A percentile compares a stretch with the other conserved stretches of the same genome.
Evolutionary conservation across 2,329 filamentous ascomycete genomes (phyloP).

Genomic region (Chrysosphaeria jannelii): DNA sequence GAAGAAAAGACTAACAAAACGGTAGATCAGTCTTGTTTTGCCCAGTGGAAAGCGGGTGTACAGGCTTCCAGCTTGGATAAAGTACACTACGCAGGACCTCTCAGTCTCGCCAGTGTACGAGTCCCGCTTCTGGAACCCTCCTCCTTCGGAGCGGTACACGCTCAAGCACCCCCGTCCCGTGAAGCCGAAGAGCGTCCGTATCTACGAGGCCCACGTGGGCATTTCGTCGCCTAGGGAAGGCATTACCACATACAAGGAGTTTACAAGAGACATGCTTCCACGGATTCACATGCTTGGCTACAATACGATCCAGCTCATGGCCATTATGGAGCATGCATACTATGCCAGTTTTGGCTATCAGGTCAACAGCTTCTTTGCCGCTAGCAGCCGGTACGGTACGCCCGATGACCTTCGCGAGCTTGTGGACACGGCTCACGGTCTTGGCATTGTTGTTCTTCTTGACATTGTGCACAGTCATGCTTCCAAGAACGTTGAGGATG

Average conservation of each 20-base stretch:
- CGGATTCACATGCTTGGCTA: slow-evolving; percentile 76
- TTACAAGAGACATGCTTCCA: slow-evolving; percentile 72
- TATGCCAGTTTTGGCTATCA: slow-evolving; percentile 98
- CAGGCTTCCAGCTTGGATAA: slow-evolving; percentile 87
- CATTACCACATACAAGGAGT: slow-evolving; percentile 91
- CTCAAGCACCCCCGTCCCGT: slow-evolving; percentile 62
- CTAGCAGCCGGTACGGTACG: slow-evolving; percentile 76
- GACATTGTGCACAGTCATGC: slow-evolving; percentile 96
- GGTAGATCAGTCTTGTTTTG: slow-evolving; percentile 52
- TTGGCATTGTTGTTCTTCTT: slow-evolving; percentile 73
- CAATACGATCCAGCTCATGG: slow-evolving; percentile 96
- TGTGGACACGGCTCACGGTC: slow-evolving; percentile 71
- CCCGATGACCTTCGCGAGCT: slow-evolving; percentile 92
- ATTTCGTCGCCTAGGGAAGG: slow-evolving; percentile 77
- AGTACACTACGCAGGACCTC: slow-evolving; percentile 81
- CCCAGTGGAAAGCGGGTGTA: slow-evolving; percentile 59
- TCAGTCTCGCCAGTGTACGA: slow-evolving; percentile 77
- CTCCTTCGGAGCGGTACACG: slow-evolving; percentile 39
- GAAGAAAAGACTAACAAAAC: background rate
- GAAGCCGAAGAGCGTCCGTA: slow-evolving; percentile 61
- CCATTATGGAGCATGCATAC: slow-evolving; percentile 97
- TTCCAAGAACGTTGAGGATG: slow-evolving; percentile 88
- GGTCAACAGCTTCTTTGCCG: slow-evolving; percentile 95
- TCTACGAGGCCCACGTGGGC: slow-evolving; percentile 96
- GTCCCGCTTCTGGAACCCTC: slow-evolving; percentile 90